Conservation (phyloP, 495 filamentous ascomycete genomes). For the Annulohypoxylon bovei region DNA sequence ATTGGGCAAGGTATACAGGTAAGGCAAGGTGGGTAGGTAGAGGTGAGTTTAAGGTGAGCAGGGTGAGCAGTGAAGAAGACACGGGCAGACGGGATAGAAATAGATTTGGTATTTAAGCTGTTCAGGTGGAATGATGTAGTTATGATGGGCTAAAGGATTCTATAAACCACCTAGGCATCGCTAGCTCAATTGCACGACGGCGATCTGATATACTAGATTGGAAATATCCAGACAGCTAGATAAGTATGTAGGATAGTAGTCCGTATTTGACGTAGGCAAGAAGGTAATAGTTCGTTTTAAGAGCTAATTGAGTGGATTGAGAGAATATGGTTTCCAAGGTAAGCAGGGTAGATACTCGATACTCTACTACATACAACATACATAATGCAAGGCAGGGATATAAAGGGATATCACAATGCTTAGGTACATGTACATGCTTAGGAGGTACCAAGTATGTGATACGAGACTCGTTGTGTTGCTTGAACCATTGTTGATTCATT, state of each 20-base stretch:
- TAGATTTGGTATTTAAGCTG: conserved; percentile 11
- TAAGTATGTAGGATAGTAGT: not conserved
- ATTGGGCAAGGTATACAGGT: conserved; percentile 22
- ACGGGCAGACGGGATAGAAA: not conserved
- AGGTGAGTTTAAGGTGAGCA: not conserved
- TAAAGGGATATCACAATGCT: not conserved
- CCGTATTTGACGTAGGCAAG: not conserved
- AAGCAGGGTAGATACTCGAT: not conserved
- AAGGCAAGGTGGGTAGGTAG: not conserved
- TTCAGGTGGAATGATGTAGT: conserved; percentile 31
- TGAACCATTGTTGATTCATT: conserved; percentile 24
- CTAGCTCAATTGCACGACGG: conserved; percentile 2
- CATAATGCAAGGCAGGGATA: not conserved
- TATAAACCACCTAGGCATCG: conserved; percentile 14
- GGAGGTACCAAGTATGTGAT: not conserved
- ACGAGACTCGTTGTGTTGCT: conserved; percentile 5
- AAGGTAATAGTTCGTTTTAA: not conserved
- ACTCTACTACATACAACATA: too few relatives aligned
- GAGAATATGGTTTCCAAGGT: not conserved
- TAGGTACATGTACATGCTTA: not conserved
- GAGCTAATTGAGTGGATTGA: not conserved
- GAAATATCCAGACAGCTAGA: too few relatives aligned
- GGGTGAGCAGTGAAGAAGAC: not conserved
- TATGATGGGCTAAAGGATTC: conserved; percentile 29
- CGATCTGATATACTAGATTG: conserved; percentile 1